A percentile compares a stretch with the other conserved stretches of the same genome.
Conservation (phyloP, 495 filamentous ascomycete genomes). For the Daldinia bambusicola region DNA sequence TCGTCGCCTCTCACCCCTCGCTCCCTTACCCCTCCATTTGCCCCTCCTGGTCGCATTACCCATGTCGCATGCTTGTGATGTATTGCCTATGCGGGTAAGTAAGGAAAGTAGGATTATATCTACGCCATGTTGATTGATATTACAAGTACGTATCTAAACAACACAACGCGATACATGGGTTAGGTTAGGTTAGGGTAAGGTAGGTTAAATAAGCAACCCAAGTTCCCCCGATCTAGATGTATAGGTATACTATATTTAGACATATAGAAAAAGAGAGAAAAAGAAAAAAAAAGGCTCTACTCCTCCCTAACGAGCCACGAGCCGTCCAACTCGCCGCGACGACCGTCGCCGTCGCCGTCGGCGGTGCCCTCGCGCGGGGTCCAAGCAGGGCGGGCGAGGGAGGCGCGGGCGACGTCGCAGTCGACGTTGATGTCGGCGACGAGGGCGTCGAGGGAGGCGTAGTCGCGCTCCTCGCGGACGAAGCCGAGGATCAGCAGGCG, state of each 20-base stretch:
- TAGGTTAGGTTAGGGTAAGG: neutral
- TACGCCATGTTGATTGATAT: neutral
- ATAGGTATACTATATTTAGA: no score
- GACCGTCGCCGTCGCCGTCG: no score
- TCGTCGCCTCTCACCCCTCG: constrained; percentile 23
- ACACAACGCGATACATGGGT: neutral
- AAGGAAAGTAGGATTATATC: neutral
- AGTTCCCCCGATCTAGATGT: no score
- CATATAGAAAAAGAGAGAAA: no score
- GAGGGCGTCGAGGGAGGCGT: constrained; percentile 81
- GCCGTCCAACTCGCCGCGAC: constrained; percentile 56
- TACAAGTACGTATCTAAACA: neutral
- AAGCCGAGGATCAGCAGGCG: constrained; percentile 84
- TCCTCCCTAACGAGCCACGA: constrained; percentile 53
- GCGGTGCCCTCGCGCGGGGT: constrained; percentile 55
- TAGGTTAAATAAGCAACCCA: neutral
- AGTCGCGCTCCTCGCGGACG: constrained; percentile 90
- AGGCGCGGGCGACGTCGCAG: constrained; percentile 81
- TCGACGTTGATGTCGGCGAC: constrained; percentile 89
- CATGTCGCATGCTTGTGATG: constrained; percentile 11
- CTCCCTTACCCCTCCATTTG: constrained; percentile 6
- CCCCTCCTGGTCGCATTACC: constrained; percentile 24
- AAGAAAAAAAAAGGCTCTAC: neutral
- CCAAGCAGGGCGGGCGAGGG: constrained; percentile 77
- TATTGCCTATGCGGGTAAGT: constrained; percentile 7